Base-by-base conservation (phyloP, 768 basidiomycete species). In the Psilocybe azurescens region DNA sequence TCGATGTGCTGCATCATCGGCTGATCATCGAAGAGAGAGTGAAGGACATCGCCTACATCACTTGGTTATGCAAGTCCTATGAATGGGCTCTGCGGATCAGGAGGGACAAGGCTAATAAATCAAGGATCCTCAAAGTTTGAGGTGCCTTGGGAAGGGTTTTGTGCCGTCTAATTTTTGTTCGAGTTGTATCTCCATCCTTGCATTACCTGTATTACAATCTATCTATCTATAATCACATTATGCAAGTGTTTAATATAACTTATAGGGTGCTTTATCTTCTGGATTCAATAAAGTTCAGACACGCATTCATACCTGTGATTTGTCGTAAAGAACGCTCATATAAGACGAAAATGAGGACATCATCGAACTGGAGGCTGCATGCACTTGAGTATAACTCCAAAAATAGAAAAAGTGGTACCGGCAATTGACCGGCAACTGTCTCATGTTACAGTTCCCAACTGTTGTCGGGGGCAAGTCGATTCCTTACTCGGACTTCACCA, bases 1-100 rank as follows among this genome's bases (percentile, higher is more conserved):
- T 97, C n/a, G 89, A 92, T 65, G 62, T 89, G 5, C 77, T 97
- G 54, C 94, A 97, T 71, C 84, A 93, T 60, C 80, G 89, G 29
- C 74, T 95, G 30, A 85, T 89, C 13, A 77, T 72, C 24, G 73
- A 74, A 20, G 75, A 73, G 36, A 74, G 75, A 58, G 60, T 38
- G n/a, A 76, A 79, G 41, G 85, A 86, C 16, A 77, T 95, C 29
- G 83, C 78, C 6, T 92, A 88, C 68, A 62, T 97, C 49, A 93
- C 86, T 64, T 95, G 87, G 82, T 71, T 89, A 2, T 87, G 85
- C 68, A 87, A 87, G 75, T 78, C 88, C 3, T 97, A 95, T 69
- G 85, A 89, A 64, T 85, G 86, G 66, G 85, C 87, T 3, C 72
- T 96, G 67, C 79, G 83, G 61, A 79, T 77, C 36, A 77, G 94